These are phyloP conservation scores for Orychophragmus violaceus DNA, from an alignment of 345 rosid genomes.

Conservation along the genomic window DNA sequence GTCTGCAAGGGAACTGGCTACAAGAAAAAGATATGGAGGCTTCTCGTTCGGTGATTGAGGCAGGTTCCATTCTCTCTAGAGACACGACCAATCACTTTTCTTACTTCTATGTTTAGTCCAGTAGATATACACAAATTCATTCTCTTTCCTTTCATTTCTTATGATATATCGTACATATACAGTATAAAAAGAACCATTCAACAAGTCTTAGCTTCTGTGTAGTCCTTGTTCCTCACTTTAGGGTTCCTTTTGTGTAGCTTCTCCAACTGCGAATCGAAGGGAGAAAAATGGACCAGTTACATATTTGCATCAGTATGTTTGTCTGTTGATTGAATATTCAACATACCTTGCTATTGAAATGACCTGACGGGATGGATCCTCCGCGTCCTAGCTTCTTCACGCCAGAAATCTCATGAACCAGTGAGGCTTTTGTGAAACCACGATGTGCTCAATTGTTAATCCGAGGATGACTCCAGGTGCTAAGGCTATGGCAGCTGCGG, in stretches of 20 bases:
- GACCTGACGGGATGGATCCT: neutral
- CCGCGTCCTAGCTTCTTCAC: neutral
- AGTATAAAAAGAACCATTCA: neutral
- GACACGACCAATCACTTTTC: conserved; percentile 61
- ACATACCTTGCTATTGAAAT: neutral
- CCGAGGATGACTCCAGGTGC: neutral
- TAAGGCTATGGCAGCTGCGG: neutral
- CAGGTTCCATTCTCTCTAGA: conserved; percentile 92
- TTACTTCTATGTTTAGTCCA: conserved; percentile 57
- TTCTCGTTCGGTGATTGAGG: conserved; percentile 87
- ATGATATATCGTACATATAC: conserved; percentile 12
- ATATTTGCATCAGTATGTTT: neutral
- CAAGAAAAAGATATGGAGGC: conserved; percentile 90
- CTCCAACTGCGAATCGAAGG: neutral
- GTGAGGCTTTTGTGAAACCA: neutral
- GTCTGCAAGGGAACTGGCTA: conserved; percentile 72
- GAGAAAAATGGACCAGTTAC: neutral
- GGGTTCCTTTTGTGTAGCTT: neutral
- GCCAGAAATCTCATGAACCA: neutral
- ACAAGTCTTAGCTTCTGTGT: neutral
- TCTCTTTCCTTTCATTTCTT: conserved; percentile 10
- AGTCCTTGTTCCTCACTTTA: neutral
- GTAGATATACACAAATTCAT: neutral
- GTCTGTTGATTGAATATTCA: neutral
- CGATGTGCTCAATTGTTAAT: neutral